These are phyloP conservation scores for Alternaria sp. DNA, from an alignment of 2,329 filamentous ascomycete species.

Conservation along the genomic window DNA sequence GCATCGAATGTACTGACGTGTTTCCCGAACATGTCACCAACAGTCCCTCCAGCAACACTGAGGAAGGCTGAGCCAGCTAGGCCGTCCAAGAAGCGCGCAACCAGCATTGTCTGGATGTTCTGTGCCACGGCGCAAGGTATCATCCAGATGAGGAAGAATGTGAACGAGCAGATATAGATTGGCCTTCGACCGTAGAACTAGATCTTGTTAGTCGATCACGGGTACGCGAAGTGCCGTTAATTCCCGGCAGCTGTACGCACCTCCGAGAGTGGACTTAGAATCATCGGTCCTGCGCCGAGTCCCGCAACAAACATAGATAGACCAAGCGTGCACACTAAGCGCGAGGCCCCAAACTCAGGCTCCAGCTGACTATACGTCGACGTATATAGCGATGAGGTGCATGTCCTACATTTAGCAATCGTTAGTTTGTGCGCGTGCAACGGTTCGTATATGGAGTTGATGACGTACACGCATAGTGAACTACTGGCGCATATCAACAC, in stretches of 20 bases:
- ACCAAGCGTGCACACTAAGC: slow-evolving; percentile 77
- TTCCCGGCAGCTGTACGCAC: slow-evolving; percentile 31
- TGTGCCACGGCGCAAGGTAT: slow-evolving; percentile 81
- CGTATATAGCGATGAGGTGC: slow-evolving; percentile 87
- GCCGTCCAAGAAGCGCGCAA: slow-evolving; percentile 79
- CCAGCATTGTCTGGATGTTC: slow-evolving; percentile 81
- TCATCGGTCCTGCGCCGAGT: slow-evolving; percentile 64
- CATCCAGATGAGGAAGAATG: slow-evolving; percentile 78
- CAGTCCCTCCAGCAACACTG: slow-evolving; percentile 80
- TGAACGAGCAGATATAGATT: slow-evolving; percentile 78
- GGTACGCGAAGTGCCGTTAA: background rate
- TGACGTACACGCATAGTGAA: slow-evolving; percentile 81
- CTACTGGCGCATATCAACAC: slow-evolving; percentile 75
- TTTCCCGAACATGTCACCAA: slow-evolving; percentile 67
- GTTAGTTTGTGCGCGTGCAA: slow-evolving; percentile 1
- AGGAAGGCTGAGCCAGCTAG: slow-evolving; percentile 69
- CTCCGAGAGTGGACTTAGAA: slow-evolving; percentile 61
- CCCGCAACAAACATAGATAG: slow-evolving; percentile 84
- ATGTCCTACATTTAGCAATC: slow-evolving; percentile 64
- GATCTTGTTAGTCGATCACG: background rate
- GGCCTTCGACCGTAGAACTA: slow-evolving; percentile 81
- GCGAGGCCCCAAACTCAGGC: slow-evolving; percentile 73
- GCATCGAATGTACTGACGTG: slow-evolving; percentile 30
- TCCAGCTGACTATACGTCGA: slow-evolving; percentile 80
- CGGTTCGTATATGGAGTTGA: background rate